Percentiles rank a stretch among this genome's conserved stretches.
These are phyloP conservation scores for Marasmius sp. DNA, from an alignment of 1,284 basidiomycete genomes.

Conservation along the genomic window DNA sequence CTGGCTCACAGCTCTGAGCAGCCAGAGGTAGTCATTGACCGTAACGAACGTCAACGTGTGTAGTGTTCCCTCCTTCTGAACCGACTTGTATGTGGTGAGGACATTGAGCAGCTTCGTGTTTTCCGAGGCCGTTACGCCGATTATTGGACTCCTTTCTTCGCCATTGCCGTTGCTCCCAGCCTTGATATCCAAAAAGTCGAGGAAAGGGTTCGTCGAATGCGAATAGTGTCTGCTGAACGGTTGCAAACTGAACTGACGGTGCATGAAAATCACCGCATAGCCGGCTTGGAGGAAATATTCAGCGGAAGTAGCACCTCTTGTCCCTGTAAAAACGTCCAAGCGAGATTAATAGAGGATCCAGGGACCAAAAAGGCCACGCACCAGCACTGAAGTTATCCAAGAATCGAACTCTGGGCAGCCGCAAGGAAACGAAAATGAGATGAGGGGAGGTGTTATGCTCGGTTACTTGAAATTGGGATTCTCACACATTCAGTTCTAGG, in stretches of 20 bases:
- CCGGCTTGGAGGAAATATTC: slow-evolving; percentile 94
- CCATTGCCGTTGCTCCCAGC: slow-evolving; percentile 18
- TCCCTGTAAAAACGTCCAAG: slow-evolving; percentile 52
- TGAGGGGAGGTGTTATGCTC: slow-evolving; percentile 10
- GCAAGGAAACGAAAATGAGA: slow-evolving; percentile 17
- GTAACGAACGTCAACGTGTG: slow-evolving; percentile 92
- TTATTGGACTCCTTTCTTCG: slow-evolving; percentile 34
- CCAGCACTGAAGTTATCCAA: slow-evolving; percentile 98
- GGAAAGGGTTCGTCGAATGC: slow-evolving; percentile 96
- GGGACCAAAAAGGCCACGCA: slow-evolving; percentile 32
- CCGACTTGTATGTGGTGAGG: slow-evolving; percentile 80
- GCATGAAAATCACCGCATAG: slow-evolving; percentile 99
- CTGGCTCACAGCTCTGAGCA: slow-evolving; percentile 81
- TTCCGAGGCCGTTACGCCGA: slow-evolving; percentile 68
- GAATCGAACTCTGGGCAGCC: slow-evolving; percentile 82
- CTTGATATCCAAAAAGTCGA: slow-evolving; percentile 90
- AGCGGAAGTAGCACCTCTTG: slow-evolving; percentile 94
- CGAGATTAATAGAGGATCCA: background rate
- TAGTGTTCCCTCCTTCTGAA: slow-evolving; percentile 71
- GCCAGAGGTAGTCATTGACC: slow-evolving; percentile 95
- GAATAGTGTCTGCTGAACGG: slow-evolving; percentile 97
- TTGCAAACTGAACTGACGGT: slow-evolving; percentile 94
- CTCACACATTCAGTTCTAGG: slow-evolving; percentile 95
- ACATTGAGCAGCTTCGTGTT: slow-evolving; percentile 72
- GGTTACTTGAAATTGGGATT: slow-evolving; percentile 19